Evolutionary conservation across 2,329 filamentous ascomycete species (phyloP).

Genomic region (Exophiala oligosperma): DNA sequence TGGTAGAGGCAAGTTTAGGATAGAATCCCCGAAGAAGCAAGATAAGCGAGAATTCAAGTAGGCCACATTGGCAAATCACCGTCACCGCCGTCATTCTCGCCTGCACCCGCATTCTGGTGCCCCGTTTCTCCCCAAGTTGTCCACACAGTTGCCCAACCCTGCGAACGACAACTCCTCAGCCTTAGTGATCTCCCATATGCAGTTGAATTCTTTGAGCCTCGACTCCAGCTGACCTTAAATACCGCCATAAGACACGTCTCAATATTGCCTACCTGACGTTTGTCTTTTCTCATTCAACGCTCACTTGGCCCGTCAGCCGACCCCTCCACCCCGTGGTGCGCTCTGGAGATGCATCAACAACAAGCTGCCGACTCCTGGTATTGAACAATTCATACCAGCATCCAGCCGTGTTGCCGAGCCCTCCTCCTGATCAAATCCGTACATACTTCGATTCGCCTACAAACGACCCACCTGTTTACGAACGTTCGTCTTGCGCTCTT

Average conservation of each 20-base stretch:
- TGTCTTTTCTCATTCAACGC: background rate
- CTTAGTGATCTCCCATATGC: background rate
- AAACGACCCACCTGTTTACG: background rate
- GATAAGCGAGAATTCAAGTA: background rate
- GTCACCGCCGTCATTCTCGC: background rate
- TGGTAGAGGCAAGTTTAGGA: background rate
- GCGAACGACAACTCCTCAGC: background rate
- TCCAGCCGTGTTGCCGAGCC: background rate
- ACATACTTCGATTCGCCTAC: background rate
- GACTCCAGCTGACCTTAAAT: too few relatives aligned
- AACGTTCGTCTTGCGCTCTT: background rate
- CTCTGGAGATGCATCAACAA: slow-evolving; percentile 18
- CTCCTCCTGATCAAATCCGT: background rate
- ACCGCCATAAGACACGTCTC: background rate
- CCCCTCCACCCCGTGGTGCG: background rate
- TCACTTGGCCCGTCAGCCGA: background rate
- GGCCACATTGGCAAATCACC: background rate
- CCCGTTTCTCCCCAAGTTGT: background rate
- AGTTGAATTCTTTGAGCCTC: too few relatives aligned
- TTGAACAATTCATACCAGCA: background rate
- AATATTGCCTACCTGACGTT: background rate
- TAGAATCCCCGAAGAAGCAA: background rate
- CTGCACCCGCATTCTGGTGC: background rate
- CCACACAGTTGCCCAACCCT: background rate
- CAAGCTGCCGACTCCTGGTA: slow-evolving; percentile 26